Base-by-base conservation (phyloP, 2,329 filamentous ascomycete genomes). In the Myriosclerotinia duriaeana region DNA sequence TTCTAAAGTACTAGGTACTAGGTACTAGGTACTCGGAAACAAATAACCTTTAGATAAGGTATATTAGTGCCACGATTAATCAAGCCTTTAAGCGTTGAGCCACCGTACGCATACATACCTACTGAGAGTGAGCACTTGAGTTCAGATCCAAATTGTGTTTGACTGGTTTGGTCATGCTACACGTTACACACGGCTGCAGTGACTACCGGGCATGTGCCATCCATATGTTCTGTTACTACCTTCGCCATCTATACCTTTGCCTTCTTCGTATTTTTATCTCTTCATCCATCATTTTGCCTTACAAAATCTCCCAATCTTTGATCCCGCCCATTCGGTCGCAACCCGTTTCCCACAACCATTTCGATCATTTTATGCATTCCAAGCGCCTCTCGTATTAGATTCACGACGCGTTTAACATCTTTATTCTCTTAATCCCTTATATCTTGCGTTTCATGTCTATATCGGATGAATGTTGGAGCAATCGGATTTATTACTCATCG, bases 141-240 rank as follows among this genome's bases (percentile, higher is more conserved):
- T 50, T 61, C 48, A 52, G 46, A 60, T 60, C 44, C 22, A 53
- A 34, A 12, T 50, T 50, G 40, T 56, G 40, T 56, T 64, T 64
- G 61, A 46, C 40, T 36, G 36, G 34, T 56, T 53, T 53, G 34
- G 22, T 65, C 55, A 59, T 65, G 54, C 46, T 44, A 59, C 64
- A 53, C 46, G 55, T 53, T 50, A 65, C 48, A 61, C 46, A 61
- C 36, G 44, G 64, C 64, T 61, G 64, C 50, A 64, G 50, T 66
- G 65, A 52, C 65, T 50, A 63, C 50, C 58, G 65, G 50, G 56
- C 65, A 66, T 62, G 53, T 66, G 65, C 79, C 95, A 52, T 90
- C 91, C 42, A 92, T 90, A 30, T 85, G 84, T 74, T 74, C 83
- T 84, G 46, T 87, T 88, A 87, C 42, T 62, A 55, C 42, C 63